Evolutionary conservation across 179 eudicot genomes (phyloP), one percentile per base, ranked within the genome.

Genomic region (Silene noctiflora): DNA sequence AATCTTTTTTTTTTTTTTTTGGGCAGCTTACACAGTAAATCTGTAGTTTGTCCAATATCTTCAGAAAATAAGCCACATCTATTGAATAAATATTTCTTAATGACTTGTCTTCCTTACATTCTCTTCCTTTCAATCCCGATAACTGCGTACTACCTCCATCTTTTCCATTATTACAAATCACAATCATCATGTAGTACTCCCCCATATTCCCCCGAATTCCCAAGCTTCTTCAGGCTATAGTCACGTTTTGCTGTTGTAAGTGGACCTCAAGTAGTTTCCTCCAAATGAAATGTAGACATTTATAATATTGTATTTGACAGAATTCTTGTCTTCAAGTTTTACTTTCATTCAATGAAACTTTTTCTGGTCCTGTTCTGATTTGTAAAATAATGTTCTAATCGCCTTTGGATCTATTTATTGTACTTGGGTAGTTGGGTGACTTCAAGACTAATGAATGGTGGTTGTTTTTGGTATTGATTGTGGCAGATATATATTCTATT

Each of bases 401-500:
- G 3, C 53, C 13, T 53, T 35, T 73, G 61, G 6, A 21, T 72
- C 66, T 63, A 14, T 66, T 42, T 55, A 25, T 33, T 66, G 5
- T 48, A 21, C 29, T 24, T 22, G 61, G 62, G 31, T 62, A 33
- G 39, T 33, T 33, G 39, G 39, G 4, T 33, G 24, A 75, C 33
- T 51, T 55, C 51, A 20, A 4, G 58, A 61, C 22, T 65, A 64
- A 24, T 72, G 21, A 42, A 70, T 29, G 10, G 2, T 55, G 16
- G n/a, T 67, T 67, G 3, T 66, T 58, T 22, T 8, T 65, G 66
- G 27, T 59, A n/a, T 20, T 61, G 51, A 65, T 21, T 72, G n/a
- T 69, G 81, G 62, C 93, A 95, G 99, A 90, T 95, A 51, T 95
- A 93, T 77, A 91, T 95, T 81, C 91, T 95, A 81, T 76, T 95